Base-by-base conservation (phyloP, 75 land plant species). In the Adiantum capillusveneris region DNA sequence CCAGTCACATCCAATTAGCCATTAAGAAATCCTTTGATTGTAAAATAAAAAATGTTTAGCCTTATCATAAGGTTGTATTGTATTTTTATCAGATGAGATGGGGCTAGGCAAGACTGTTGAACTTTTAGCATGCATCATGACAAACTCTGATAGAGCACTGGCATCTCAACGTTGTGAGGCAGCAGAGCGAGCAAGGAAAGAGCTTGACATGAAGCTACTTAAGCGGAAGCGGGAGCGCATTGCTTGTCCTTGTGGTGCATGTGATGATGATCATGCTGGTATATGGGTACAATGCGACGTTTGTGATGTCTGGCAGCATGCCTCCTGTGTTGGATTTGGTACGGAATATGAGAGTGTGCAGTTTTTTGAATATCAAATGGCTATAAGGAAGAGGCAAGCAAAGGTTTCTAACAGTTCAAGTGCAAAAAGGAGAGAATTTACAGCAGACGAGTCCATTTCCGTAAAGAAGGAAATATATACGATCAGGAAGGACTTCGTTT, bases 241-340 rank as follows among this genome's bases (percentile, higher is more conserved):
- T 58, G 99, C 90, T 60, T 95, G 99, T 68, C 31, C 80, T 25
- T 95, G 99, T 80, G 98, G 98, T 19, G 84, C 95, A 21, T 72
- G 73, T 52, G 86, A 81, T 59, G 81, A 78, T 44, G 70, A 63
- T 37, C 72, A 49, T 44, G 53, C 61, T 59, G 88, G 97, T 6
- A 20, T 91, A 7, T 88, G 94, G 99, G 92, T 95, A 26, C 99
- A 95, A 68, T 95, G 99, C 69, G 88, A 95, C 70, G 24, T 75
- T 11, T 95, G 99, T 78, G 97, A 95, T 82, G 99, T 88, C 44
- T 95, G 99, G 99, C 97, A 95, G 57, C 99, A 95, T 79, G 86
- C 86, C 58, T 75, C 83, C n/a, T 95, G 99, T 77, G 92, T 95
- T 71, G 83, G 86, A 39, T 95, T 73, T 65, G 65, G 74, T 51